These are phyloP conservation scores for Nakaseomyces bracarensis DNA, from an alignment of 1,139 yeast species.

Conservation along the genomic window DNA sequence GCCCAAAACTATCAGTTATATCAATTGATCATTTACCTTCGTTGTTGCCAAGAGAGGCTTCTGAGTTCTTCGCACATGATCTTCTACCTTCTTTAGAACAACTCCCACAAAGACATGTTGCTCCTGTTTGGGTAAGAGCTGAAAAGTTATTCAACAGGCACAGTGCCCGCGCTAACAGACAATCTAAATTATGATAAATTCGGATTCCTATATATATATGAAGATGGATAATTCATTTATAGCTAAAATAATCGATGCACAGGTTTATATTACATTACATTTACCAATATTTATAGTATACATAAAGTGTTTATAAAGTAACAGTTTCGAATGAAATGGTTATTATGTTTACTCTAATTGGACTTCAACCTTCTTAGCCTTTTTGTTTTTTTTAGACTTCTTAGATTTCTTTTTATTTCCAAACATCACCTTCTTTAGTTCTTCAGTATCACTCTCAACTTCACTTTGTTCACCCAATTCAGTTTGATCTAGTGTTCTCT, in stretches of 20 bases:
- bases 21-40: conserved; percentile 98
- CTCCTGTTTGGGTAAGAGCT: conserved; percentile 91
- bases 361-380: conserved; percentile 38
- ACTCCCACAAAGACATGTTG: conserved; percentile 67
- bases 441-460: conserved; percentile 38
- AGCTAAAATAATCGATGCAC: neutral
- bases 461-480: conserved; percentile 44
- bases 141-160: conserved; percentile 74
- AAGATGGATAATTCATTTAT: neutral
- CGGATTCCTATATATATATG: neutral
- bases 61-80: conserved; percentile 81
- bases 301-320: neutral
- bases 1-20: conserved; percentile 82
- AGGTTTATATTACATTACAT: neutral
- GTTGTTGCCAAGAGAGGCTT: conserved; percentile 90
- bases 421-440: conserved; percentile 36
- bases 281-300: neutral
- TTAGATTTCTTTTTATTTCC: conserved; percentile 33
- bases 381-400: conserved; percentile 39
- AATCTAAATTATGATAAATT: conserved; percentile 32
- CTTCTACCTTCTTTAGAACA: conserved; percentile 80
- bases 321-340: too few relatives aligned
- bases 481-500: conserved; percentile 51
- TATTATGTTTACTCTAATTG: conserved; percentile 46
- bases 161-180: conserved; percentile 52